These are phyloP conservation scores for Xylariaceae sp. DNA, from an alignment of 2,329 filamentous ascomycete genomes.

Conservation along the genomic window DNA sequence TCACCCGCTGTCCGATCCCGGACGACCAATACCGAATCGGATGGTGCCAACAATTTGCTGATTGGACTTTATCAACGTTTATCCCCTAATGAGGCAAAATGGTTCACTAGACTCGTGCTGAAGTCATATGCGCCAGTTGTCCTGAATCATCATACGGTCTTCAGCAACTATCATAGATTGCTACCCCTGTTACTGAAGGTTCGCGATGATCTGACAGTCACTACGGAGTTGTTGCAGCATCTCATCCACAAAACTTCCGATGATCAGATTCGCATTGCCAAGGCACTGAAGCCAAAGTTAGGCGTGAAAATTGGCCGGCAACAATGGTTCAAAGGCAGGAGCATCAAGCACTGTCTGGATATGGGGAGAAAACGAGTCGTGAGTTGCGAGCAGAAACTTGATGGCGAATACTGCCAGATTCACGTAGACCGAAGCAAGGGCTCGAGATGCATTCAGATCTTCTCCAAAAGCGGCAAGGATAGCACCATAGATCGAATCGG, in stretches of 20 bases:
- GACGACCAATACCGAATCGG: slow-evolving; percentile 16
- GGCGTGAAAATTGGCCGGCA: slow-evolving; percentile 64
- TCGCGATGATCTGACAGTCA: slow-evolving; percentile 62
- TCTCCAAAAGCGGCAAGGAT: slow-evolving; percentile 89
- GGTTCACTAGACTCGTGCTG: slow-evolving; percentile 76
- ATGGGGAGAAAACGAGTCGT: slow-evolving; percentile 58
- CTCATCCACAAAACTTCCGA: slow-evolving; percentile 12
- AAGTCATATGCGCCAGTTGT: slow-evolving; percentile 69
- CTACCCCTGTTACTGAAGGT: slow-evolving; percentile 68
- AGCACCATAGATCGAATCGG: slow-evolving; percentile 67
- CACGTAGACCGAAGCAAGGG: slow-evolving; percentile 66
- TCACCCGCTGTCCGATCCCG: slow-evolving; percentile 49
- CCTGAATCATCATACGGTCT: slow-evolving; percentile 52
- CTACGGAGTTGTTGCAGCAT: slow-evolving; percentile 49
- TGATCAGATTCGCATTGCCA: slow-evolving; percentile 21
- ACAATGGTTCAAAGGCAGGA: slow-evolving; percentile 61
- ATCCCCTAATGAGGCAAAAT: slow-evolving; percentile 71
- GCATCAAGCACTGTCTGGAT: slow-evolving; percentile 69
- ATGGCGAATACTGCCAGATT: slow-evolving; percentile 87
- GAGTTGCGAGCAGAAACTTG: slow-evolving; percentile 77
- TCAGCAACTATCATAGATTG: slow-evolving; percentile 61
- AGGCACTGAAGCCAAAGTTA: slow-evolving; percentile 45
- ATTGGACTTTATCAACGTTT: slow-evolving; percentile 54
- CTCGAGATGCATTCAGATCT: slow-evolving; percentile 64
- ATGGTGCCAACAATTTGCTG: neutral